phyloP scores from a whole-genome alignment of 2,329 filamentous ascomycete genomes.

The Emergomyces africanus region DNA sequence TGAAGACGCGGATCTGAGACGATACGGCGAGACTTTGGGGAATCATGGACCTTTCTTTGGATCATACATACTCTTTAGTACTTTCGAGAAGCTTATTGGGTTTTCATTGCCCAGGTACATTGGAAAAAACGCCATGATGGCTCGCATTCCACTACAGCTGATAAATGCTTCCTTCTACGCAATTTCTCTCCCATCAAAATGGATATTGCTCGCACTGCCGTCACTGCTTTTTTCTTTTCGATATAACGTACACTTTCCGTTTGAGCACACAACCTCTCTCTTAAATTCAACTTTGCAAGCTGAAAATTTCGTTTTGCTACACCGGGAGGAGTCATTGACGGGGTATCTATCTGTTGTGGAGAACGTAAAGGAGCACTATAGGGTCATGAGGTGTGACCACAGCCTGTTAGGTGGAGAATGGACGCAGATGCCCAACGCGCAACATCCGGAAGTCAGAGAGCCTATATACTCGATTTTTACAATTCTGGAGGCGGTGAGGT shows the following conservation, averaged over 20 bases:
- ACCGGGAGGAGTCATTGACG: conserved; percentile 72
- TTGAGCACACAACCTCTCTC: conserved; percentile 44
- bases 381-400: conserved; percentile 84
- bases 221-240: conserved; percentile 51
- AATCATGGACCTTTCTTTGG: conserved; percentile 54
- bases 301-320: conserved; percentile 62
- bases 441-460: conserved; percentile 52
- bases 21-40: conserved; percentile 43
- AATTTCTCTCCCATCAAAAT: conserved; percentile 53
- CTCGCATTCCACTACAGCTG: conserved; percentile 59
- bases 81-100: conserved; percentile 30
- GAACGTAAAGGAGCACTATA: conserved; percentile 55
- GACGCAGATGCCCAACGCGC: conserved; percentile 43
- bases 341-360: conserved; percentile 90
- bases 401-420: conserved; percentile 89
- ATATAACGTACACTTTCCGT: conserved; percentile 61
- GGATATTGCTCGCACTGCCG: conserved; percentile 55
- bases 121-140: conserved; percentile 51
- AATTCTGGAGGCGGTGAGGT: conserved; percentile 81
- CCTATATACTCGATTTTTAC: conserved; percentile 94
- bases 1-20: conserved; percentile 44
- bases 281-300: conserved; percentile 54
- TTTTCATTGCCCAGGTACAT: conserved; percentile 38
- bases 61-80: conserved; percentile 52
- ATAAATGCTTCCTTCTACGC: conserved; percentile 53